Percentiles rank a stretch among this genome's conserved stretches.
These are phyloP conservation scores for Syzygium malaccense DNA, from an alignment of 441 rosid genomes.

Conservation along the genomic window DNA sequence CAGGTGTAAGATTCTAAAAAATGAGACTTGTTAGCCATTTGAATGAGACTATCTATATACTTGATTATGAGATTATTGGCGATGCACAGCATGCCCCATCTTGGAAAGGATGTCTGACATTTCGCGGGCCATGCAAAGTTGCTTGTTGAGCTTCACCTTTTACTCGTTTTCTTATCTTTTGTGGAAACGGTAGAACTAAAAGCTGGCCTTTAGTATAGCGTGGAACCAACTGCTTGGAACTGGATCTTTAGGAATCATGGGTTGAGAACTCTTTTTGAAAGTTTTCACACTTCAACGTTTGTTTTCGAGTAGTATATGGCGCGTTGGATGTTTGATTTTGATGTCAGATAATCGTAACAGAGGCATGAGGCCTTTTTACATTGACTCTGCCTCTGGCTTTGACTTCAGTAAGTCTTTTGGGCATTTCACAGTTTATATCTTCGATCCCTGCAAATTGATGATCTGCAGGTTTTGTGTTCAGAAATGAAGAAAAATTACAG, in stretches of 20 bases:
- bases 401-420: accelerated
- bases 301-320: not conserved
- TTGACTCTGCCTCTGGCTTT: not conserved
- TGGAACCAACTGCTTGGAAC: accelerated
- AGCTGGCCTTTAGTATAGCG: accelerated
- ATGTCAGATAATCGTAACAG: accelerated
- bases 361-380: not conserved
- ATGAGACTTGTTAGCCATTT: not conserved
- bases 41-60: not conserved
- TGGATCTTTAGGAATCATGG: not conserved
- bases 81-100: not conserved
- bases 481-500: not conserved
- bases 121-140: accelerated
- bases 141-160: not conserved
- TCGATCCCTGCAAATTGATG: not conserved
- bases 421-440: not conserved
- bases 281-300: not conserved
- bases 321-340: accelerated
- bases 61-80: not conserved
- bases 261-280: not conserved
- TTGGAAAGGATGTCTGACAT: not conserved
- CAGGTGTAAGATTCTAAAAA: not conserved
- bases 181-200: accelerated
- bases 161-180: not conserved
- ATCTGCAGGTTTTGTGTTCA: not conserved